Conservation (phyloP, 805 yeast species). For the Zygoascus biomembranicola region DNA sequence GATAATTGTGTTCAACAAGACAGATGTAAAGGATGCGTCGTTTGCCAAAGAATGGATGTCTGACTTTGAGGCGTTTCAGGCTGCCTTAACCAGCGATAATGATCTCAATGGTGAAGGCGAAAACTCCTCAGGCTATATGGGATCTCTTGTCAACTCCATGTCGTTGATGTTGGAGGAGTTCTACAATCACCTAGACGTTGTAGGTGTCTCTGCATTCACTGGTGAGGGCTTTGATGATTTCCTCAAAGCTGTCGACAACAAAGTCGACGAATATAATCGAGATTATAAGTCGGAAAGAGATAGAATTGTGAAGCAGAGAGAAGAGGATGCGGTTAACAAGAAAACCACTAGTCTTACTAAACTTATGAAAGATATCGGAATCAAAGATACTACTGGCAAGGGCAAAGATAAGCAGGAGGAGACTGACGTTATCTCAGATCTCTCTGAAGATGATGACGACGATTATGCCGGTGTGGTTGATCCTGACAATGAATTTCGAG, state of each 20-base stretch:
- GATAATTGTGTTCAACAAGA: constrained; percentile 93
- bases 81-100: constrained; percentile 58
- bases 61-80: constrained; percentile 88
- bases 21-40: constrained; percentile 75
- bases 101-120: constrained; percentile 53
- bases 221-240: constrained; percentile 95
- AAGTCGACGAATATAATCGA: constrained; percentile 78
- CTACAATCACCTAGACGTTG: constrained; percentile 85
- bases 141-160: constrained; percentile 88
- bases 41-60: constrained; percentile 97
- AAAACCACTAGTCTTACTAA: constrained; percentile 63
- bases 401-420: constrained; percentile 40
- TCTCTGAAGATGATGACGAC: constrained; percentile 38
- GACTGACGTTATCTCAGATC: constrained; percentile 46
- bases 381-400: constrained; percentile 34
- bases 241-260: constrained; percentile 70
- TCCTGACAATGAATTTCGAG: constrained; percentile 21
- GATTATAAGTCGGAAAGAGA: constrained; percentile 85
- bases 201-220: constrained; percentile 85
- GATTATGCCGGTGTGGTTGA: constrained; percentile 27
- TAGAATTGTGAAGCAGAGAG: constrained; percentile 64
- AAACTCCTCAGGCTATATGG: constrained; percentile 81
- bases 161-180: constrained; percentile 93
- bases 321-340: constrained; percentile 60
- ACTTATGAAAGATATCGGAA: constrained; percentile 81